A percentile compares a stretch with the other conserved stretches of the same genome.
These are phyloP conservation scores for Samsoniella hepiali DNA, from an alignment of 2,329 filamentous ascomycete species.

Conservation along the genomic window DNA sequence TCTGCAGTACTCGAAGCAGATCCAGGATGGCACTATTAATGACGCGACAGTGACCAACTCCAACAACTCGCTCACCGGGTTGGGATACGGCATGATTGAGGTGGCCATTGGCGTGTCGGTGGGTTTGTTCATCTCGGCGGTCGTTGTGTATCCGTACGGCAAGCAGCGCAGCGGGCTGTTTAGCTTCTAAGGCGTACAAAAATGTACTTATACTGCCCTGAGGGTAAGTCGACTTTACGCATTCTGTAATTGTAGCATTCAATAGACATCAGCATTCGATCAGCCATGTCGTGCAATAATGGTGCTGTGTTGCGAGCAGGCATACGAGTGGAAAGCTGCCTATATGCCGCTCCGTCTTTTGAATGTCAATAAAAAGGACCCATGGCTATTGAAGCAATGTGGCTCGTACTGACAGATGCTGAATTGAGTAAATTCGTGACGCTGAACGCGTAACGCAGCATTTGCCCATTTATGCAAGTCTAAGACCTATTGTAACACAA, in stretches of 20 bases:
- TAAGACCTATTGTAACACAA: not conserved
- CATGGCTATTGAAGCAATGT: too few relatives aligned
- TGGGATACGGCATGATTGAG: slow-evolving; percentile 17
- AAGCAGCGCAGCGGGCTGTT: slow-evolving; percentile 13
- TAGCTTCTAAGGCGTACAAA: not conserved
- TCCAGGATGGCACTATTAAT: slow-evolving; percentile 4
- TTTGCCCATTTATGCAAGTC: not conserved
- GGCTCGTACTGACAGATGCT: too few relatives aligned
- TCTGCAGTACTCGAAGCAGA: slow-evolving; percentile 7
- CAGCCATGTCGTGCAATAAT: too few relatives aligned
- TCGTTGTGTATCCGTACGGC: slow-evolving; percentile 13
- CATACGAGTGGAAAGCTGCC: too few relatives aligned
- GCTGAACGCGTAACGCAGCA: too few relatives aligned
- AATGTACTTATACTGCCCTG: not conserved
- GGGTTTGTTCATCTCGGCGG: slow-evolving; percentile 4
- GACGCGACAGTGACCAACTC: not conserved
- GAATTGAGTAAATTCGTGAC: not conserved
- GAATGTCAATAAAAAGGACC: too few relatives aligned
- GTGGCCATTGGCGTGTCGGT: slow-evolving; percentile 11
- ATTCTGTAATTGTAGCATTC: not conserved
- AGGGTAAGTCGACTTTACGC: not conserved
- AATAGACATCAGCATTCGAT: too few relatives aligned
- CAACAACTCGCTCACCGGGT: slow-evolving; percentile 4
- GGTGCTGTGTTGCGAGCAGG: too few relatives aligned
- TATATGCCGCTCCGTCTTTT: too few relatives aligned